A percentile compares a stretch with the other conserved stretches of the same genome.
Evolutionary conservation across 169 alveolate species (phyloP).

Genomic region (Cryptosporidium sp.): DNA sequence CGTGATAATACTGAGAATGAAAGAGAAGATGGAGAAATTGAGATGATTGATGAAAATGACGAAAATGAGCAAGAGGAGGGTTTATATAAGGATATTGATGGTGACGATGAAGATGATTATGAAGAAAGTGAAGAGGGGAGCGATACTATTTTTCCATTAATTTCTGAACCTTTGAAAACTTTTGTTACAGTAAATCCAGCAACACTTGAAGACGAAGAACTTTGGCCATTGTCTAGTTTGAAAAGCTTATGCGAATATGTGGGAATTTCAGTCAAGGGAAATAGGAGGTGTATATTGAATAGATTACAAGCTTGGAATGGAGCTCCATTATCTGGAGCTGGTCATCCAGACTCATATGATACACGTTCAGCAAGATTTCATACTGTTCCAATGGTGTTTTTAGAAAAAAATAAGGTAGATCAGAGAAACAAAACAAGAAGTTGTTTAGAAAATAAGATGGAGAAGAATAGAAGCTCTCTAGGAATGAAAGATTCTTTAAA

Average conservation of each 20-base stretch:
- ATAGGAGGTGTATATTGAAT: conserved; percentile 42
- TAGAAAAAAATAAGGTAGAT: conserved; percentile 1
- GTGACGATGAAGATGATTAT: background rate
- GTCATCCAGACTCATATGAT: conserved; percentile 61
- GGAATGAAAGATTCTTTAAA: background rate
- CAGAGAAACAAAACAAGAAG: background rate
- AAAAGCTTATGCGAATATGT: conserved; percentile 46
- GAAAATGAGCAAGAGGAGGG: background rate
- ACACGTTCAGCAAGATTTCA: conserved; percentile 73
- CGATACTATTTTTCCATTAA: conserved; percentile 44
- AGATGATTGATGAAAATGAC: background rate
- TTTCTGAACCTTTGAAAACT: conserved; percentile 53
- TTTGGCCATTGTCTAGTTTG: conserved; percentile 54
- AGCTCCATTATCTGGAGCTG: conserved; percentile 76
- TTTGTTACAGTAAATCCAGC: conserved; percentile 70
- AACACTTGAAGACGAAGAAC: conserved; percentile 71
- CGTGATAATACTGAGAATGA: conserved; percentile 28
- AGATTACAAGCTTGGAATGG: conserved; percentile 74
- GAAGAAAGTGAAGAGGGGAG: background rate
- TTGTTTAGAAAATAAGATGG: background rate
- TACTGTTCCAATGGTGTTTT: conserved; percentile 63
- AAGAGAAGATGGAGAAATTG: conserved; percentile 1
- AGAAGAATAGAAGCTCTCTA: background rate
- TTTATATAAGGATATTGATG: background rate
- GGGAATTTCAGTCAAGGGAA: conserved; percentile 60